phyloP scores from a whole-genome alignment of 2,329 filamentous ascomycete species.

The Aspergillus latus region DNA sequence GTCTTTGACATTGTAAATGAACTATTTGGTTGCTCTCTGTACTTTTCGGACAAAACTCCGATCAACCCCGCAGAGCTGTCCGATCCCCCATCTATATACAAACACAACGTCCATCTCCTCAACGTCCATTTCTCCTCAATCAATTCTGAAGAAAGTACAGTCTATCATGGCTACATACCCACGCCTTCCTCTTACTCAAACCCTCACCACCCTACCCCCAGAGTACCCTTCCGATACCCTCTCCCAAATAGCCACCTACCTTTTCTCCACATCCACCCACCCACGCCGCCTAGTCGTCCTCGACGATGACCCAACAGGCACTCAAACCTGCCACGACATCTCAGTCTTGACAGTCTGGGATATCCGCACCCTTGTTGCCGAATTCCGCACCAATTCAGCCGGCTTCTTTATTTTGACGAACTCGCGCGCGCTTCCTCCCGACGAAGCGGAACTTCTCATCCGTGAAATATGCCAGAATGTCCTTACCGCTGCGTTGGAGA shows the following conservation, averaged over 20 bases:
- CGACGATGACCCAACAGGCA: conserved; percentile 61
- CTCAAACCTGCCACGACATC: conserved; percentile 61
- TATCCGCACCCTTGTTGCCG: conserved; percentile 42
- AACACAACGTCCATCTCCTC: not conserved
- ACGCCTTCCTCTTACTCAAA: conserved; percentile 26
- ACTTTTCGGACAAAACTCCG: conserved; percentile 6
- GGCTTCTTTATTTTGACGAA: conserved; percentile 64
- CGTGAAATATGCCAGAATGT: conserved; percentile 54
- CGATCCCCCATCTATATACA: not conserved
- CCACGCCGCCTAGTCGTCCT: conserved; percentile 36
- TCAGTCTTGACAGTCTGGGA: conserved; percentile 58
- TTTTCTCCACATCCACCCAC: conserved; percentile 25
- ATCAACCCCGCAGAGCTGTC: conserved; percentile 1
- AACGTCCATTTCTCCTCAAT: not conserved
- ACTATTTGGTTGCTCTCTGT: not conserved
- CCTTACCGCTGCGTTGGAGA: conserved; percentile 43
- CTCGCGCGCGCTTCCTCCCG: conserved; percentile 55
- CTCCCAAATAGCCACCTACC: conserved; percentile 31
- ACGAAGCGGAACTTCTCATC: conserved; percentile 51
- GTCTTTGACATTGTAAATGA: not conserved
- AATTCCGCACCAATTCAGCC: conserved; percentile 43
- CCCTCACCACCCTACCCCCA: conserved; percentile 29
- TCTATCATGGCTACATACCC: conserved; percentile 27
- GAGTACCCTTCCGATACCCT: conserved; percentile 33
- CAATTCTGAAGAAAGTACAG: not conserved